Evolutionary conservation across 2,329 filamentous ascomycete genomes (phyloP), one percentile per base, ranked within the genome.

Genomic region (Diplodia sapinea): DNA sequence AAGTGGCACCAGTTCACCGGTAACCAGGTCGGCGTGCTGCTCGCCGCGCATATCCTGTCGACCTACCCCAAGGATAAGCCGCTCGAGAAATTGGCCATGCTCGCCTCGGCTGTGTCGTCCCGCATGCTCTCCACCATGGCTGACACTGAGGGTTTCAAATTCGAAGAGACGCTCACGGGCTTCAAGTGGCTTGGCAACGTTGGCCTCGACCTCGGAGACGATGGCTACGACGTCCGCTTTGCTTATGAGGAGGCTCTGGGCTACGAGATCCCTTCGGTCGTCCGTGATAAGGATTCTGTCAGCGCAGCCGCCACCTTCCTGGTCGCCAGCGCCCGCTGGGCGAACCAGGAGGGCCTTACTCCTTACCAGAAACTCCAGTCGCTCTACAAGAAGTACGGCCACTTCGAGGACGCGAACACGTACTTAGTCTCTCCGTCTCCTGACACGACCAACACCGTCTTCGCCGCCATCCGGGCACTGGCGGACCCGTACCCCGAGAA

Each of bases 151-250:
- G 85, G 84, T 1, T 85, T 89, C 70, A 78, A 83, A 62, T 88
- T 86, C 72, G 80, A 82, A 68, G 87, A 89, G 72, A 89, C 88
- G 0, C 77, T 90, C 36, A 90, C 88, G 0, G 88, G 88, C 1
- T 90, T 90, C 79, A 90, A 90, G 74, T 90, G 88, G 88, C 83
- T 90, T 70, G 88, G 87, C 2, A 89, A 89, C 70, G 81, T 85
- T 55, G 85, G 86, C 1, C 82, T 83, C 20, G 78, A 83, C n/a
- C 80, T 88, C 1, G 68, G 83, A 66, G 72, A 74, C 2, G 72
- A 79, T 66, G 85, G 84, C 29, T 85, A 84, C 70, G 78, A 82
- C 26, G 82, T 85, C 0, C 78, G 82, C 0, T 89, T 85, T 72
- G 87, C 87, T 1, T 90, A 87, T 70, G 88, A 90, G 75, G 88